phyloP scores from a whole-genome alignment of 306 rosid species.

The Carpinus viminea region DNA sequence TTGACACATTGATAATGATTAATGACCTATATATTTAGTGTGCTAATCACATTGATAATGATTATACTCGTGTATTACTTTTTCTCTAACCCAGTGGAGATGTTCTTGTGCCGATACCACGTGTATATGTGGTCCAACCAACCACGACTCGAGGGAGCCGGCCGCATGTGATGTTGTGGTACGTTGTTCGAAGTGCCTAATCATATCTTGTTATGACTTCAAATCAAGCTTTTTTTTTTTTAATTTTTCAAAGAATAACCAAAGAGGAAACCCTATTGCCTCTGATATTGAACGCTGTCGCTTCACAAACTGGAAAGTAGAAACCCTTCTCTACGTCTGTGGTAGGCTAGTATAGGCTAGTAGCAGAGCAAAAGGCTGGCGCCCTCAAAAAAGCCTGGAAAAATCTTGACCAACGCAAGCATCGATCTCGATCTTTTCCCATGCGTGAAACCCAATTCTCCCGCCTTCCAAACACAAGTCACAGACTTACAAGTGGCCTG shows the following conservation, averaged over 20 bases:
- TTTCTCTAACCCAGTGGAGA: neutral
- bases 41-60: neutral
- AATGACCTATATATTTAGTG: neutral
- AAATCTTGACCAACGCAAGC: neutral
- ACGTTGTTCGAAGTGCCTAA: conserved; percentile 42
- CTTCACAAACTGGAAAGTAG: conserved; percentile 4
- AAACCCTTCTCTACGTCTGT: neutral
- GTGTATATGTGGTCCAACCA: neutral
- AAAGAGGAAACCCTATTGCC: conserved; percentile 23
- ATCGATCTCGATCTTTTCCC: neutral
- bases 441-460: too few relatives aligned
- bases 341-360: too few relatives aligned
- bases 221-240: conserved; percentile 7
- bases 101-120: too few relatives aligned
- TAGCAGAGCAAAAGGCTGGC: neutral
- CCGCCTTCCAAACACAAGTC: too few relatives aligned
- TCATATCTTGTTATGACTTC: conserved; percentile 32
- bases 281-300: conserved; percentile 34
- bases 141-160: too few relatives aligned
- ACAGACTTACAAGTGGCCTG: neutral
- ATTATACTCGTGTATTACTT: neutral
- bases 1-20: neutral
- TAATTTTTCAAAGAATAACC: conserved; percentile 32
- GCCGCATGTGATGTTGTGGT: conserved; percentile 42
- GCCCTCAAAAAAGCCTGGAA: neutral